Conservation (phyloP, 495 filamentous ascomycete genomes). For the Chaetomidium leptoderma region DNA sequence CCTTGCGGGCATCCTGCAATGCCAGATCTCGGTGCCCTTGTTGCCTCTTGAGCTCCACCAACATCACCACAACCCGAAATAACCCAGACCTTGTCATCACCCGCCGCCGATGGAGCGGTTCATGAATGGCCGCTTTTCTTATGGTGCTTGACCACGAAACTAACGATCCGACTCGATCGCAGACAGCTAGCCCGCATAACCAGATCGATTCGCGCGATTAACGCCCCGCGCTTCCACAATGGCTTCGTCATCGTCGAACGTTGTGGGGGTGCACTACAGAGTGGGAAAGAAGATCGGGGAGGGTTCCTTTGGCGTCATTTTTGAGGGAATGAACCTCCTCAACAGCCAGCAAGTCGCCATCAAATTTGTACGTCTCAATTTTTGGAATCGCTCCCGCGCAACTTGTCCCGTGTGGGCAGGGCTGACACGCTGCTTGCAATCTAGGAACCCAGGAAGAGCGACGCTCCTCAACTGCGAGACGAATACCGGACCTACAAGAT, state of each 20-base stretch:
- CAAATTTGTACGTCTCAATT: slow-evolving; percentile 80
- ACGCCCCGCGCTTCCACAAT: slow-evolving; percentile 44
- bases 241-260: slow-evolving; percentile 94
- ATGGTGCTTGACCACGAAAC: background rate
- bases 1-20: background rate
- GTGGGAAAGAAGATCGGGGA: slow-evolving; percentile 99
- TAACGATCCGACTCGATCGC: background rate
- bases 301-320: slow-evolving; percentile 98
- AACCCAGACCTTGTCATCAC: background rate
- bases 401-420: background rate
- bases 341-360: slow-evolving; percentile 99
- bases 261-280: slow-evolving; percentile 97
- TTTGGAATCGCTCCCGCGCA: background rate
- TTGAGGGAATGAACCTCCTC: slow-evolving; percentile 95
- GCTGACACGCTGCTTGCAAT: background rate
- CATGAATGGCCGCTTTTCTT: no score
- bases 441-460: slow-evolving; percentile 96
- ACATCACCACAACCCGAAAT: background rate
- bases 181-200: background rate
- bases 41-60: background rate
- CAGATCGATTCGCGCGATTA: background rate
- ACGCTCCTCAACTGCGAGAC: slow-evolving; percentile 95
- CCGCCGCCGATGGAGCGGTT: background rate
- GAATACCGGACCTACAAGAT: slow-evolving; percentile 99
- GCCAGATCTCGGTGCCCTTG: background rate